These are phyloP conservation scores for Pilasporangium apinafurcum DNA, from an alignment of 352 stramenopile genomes.

Conservation along the genomic window DNA sequence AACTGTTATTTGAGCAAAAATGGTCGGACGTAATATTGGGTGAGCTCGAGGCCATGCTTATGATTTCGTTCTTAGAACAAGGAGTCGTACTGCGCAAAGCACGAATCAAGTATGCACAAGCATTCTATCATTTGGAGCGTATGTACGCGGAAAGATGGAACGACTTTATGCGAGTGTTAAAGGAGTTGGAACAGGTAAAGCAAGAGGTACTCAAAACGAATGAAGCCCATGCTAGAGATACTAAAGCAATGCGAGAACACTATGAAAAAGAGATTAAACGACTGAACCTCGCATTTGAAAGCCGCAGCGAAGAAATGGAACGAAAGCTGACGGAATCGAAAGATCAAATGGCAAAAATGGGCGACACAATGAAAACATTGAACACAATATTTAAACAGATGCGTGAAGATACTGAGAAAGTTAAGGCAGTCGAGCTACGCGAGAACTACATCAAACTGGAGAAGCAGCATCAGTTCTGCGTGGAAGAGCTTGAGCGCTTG, in stretches of 20 bases:
- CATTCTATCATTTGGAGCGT: constrained; percentile 68
- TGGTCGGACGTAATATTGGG: constrained; percentile 85
- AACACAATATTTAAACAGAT: constrained; percentile 93
- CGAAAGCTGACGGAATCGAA: constrained; percentile 56
- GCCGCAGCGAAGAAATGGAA: constrained; percentile 59
- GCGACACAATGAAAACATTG: constrained; percentile 89
- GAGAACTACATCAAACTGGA: constrained; percentile 75
- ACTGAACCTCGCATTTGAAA: constrained; percentile 39
- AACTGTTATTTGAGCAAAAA: constrained; percentile 86
- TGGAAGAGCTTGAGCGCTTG: constrained; percentile 57
- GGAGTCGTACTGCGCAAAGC: constrained; percentile 73
- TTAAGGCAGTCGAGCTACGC: constrained; percentile 84
- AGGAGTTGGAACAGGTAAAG: constrained; percentile 27
- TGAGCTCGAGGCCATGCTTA: constrained; percentile 86
- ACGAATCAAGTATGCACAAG: constrained; percentile 68
- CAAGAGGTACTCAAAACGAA: constrained; percentile 23
- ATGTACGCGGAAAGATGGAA: constrained; percentile 32
- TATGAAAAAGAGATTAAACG: constrained; percentile 54
- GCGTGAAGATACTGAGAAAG: constrained; percentile 86
- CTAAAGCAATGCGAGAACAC: constrained; percentile 25
- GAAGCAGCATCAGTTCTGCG: constrained; percentile 47
- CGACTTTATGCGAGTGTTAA: constrained; percentile 22
- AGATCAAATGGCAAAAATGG: constrained; percentile 86
- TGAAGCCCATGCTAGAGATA: constrained; percentile 30
- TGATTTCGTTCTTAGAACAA: constrained; percentile 86